These are phyloP conservation scores for Macrophomina tecta DNA, from an alignment of 2,329 filamentous ascomycete species.

Conservation along the genomic window DNA sequence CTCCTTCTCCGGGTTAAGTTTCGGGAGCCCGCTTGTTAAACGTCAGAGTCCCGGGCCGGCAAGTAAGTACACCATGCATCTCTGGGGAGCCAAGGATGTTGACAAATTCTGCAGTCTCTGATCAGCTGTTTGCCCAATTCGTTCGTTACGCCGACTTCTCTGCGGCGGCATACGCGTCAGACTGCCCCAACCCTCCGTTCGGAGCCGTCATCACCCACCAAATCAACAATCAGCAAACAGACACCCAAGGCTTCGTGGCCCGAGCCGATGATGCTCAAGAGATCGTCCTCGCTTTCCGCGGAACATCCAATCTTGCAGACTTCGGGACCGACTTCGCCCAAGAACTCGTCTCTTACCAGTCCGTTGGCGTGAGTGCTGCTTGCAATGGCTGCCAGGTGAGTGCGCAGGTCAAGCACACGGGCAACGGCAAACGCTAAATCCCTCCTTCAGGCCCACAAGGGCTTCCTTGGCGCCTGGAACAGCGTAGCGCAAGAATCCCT, in stretches of 20 bases:
- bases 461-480: conserved; percentile 22
- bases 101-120: background rate
- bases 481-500: conserved; percentile 10
- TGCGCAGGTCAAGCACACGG: background rate
- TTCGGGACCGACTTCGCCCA: conserved; percentile 19
- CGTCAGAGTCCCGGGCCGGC: conserved; percentile 7
- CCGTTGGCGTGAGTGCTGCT: background rate
- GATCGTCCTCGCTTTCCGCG: conserved; percentile 17
- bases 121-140: conserved; percentile 1
- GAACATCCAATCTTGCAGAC: conserved; percentile 17
- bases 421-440: background rate
- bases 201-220: conserved; percentile 10
- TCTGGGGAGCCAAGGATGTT: background rate
- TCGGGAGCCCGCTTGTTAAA: background rate
- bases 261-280: conserved; percentile 6
- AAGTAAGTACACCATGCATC: background rate
- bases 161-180: conserved; percentile 19
- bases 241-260: conserved; percentile 21
- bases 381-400: conserved; percentile 13
- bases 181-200: conserved; percentile 18
- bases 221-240: conserved; percentile 10
- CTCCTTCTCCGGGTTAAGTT: background rate
- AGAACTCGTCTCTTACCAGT: conserved; percentile 1
- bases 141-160: conserved; percentile 21
- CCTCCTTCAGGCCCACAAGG: conserved; percentile 7